Evolutionary conservation across 495 filamentous ascomycete genomes (phyloP), one percentile per base, ranked within the genome.

Genomic region (Xylaria grammica): DNA sequence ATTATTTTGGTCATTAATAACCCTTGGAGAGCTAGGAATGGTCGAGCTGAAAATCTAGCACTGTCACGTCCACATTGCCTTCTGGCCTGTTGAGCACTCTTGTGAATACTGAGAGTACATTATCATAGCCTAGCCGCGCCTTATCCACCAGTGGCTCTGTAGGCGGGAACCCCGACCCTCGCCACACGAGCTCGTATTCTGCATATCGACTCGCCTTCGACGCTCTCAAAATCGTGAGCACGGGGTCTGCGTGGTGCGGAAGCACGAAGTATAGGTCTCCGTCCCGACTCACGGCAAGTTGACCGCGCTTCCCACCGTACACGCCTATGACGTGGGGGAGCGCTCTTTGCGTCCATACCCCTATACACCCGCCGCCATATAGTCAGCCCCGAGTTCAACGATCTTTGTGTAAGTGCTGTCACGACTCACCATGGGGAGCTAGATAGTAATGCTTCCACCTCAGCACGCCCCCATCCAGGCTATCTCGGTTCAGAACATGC

Each of bases 381-480:
- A n/a, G 29, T 52, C 42, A 50, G 40, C 40, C 40, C 26, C 4
- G 7, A 4, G 6, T 19, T 19, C 1, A 38, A n/a, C n/a, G n/a
- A n/a, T n/a, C n/a, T n/a, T n/a, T n/a, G n/a, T n/a, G n/a, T n/a
- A n/a, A n/a, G n/a, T n/a, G n/a, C 8, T 6, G 27, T 13, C 20
- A 6, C 30, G 45, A 72, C 72, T 69, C 44, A 79, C 77, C 74
- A 13, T 66, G 62, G 13, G 77, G 72, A 7, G 71, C 67, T 29
- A 77, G 61, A 62, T 78, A 80, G 55, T 83, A 82, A 66, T 83
- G 81, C 52, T 78, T 82, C 81, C 81, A 83, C 45, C 66, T 44
- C 45, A 30, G 62, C 40, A 64, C 68, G 1, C 76, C 77, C 38
- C 68, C 69, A 10, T 69, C 45, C 0, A 66, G 68, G 11, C 44